phyloP scores from a whole-genome alignment of 1,139 yeast species.

The Scheffersomyces segobiensis region DNA sequence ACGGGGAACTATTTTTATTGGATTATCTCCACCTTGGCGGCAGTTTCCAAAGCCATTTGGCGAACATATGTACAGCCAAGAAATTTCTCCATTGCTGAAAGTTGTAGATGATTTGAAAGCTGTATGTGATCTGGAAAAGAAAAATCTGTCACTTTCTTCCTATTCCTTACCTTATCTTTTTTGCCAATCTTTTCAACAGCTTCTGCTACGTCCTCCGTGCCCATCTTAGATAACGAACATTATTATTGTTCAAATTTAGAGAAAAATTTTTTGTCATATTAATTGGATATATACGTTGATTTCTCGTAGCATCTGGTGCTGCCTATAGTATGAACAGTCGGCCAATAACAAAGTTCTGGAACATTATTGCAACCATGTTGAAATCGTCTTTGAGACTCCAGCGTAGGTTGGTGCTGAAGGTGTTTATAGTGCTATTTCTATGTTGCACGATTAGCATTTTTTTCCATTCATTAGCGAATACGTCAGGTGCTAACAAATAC shows the following conservation, averaged over 20 bases:
- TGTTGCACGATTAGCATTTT: conserved; percentile 13
- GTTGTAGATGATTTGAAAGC: neutral
- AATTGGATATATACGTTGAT: neutral
- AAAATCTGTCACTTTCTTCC: neutral
- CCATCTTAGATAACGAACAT: neutral
- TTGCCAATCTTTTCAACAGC: neutral
- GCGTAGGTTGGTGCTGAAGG: conserved; percentile 10
- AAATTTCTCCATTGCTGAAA: neutral
- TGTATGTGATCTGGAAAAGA: neutral
- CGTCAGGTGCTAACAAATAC: conserved; percentile 13
- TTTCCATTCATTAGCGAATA: conserved; percentile 7
- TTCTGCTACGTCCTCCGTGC: neutral
- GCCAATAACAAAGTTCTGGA: neutral
- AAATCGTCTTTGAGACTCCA: conserved; percentile 5
- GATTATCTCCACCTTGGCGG: neutral
- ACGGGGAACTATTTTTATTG: neutral
- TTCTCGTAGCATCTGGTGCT: neutral
- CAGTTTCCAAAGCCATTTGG: neutral
- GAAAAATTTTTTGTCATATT: neutral
- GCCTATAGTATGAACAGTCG: neutral
- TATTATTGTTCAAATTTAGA: neutral
- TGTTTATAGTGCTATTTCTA: conserved; percentile 10
- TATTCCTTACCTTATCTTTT: neutral
- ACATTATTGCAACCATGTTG: neutral
- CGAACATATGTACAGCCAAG: neutral